These are phyloP conservation scores for Avicennia marina DNA, from an alignment of 257 asterid genomes.

Conservation along the genomic window DNA sequence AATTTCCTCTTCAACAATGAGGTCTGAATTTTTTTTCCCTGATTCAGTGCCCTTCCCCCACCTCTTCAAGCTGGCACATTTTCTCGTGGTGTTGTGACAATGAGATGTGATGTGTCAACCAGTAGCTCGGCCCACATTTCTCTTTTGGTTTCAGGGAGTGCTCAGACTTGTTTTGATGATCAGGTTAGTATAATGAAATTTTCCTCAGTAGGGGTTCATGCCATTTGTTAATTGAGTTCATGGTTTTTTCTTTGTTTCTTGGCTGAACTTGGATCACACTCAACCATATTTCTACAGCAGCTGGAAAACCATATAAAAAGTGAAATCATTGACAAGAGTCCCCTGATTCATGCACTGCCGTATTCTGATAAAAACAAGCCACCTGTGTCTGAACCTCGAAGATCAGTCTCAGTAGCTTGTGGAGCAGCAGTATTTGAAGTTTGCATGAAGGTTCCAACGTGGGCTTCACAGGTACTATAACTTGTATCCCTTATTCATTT, in stretches of 20 bases:
- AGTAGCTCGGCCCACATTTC: slow-evolving; percentile 93
- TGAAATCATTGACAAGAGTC: slow-evolving; percentile 49
- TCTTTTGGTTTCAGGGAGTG: slow-evolving; percentile 94
- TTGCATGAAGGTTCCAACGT: slow-evolving; percentile 53
- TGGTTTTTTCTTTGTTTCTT: too few relatives aligned
- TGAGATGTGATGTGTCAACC: slow-evolving; percentile 95
- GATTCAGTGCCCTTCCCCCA: slow-evolving; percentile 89
- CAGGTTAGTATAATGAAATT: slow-evolving; percentile 38
- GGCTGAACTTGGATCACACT: slow-evolving; percentile 8
- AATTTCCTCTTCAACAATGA: too few relatives aligned
- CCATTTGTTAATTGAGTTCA: neutral
- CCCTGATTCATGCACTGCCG: slow-evolving; percentile 38
- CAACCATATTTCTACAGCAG: slow-evolving; percentile 36
- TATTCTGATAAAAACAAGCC: slow-evolving; percentile 30
- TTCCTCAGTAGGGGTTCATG: neutral
- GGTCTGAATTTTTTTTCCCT: neutral
- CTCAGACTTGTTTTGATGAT: slow-evolving; percentile 96
- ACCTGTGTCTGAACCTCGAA: slow-evolving; percentile 48
- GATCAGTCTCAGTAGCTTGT: slow-evolving; percentile 61
- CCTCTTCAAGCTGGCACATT: slow-evolving; percentile 94
- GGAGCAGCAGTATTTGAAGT: slow-evolving; percentile 57
- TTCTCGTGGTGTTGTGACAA: slow-evolving; percentile 96
- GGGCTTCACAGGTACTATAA: slow-evolving; percentile 34
- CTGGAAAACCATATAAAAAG: slow-evolving; percentile 78
- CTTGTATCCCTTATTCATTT: too few relatives aligned